Conservation (phyloP, 1,284 basidiomycete species). For the Schizophyllum amplum region DNA sequence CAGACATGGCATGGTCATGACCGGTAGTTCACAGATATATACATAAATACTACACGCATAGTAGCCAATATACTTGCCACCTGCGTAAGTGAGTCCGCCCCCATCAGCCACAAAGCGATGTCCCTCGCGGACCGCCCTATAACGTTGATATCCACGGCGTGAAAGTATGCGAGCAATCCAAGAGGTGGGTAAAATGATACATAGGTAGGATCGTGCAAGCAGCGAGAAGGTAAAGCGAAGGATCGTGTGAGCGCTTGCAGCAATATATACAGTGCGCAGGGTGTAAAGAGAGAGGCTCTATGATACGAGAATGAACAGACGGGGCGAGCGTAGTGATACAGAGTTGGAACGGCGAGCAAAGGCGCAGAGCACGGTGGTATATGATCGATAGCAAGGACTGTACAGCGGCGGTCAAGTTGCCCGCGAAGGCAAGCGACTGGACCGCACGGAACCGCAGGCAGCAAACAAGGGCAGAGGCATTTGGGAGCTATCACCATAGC, state of each 20-base stretch:
- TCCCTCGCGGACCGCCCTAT: too few relatives aligned
- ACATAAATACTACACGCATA: neutral
- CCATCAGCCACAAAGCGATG: too few relatives aligned
- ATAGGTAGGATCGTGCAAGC: neutral
- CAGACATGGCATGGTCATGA: neutral
- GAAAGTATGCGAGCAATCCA: neutral
- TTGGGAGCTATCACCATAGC: neutral
- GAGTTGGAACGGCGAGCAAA: neutral
- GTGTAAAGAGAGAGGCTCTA: neutral
- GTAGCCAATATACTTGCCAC: too few relatives aligned
- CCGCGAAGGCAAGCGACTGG: neutral
- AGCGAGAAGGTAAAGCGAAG: neutral
- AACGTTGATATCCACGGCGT: neutral
- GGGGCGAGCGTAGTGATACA: neutral
- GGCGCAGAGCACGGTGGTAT: neutral
- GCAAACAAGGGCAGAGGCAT: too few relatives aligned
- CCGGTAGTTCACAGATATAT: neutral
- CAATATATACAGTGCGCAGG: neutral
- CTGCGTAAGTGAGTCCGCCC: too few relatives aligned
- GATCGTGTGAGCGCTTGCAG: neutral
- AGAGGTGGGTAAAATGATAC: neutral
- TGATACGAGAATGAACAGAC: neutral
- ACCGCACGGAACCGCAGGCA: neutral
- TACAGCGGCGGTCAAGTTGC: neutral
- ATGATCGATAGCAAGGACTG: neutral